Evolutionary conservation across 768 basidiomycete genomes (phyloP), one percentile per base, ranked within the genome.

Genomic region (Serpula lacrymans): DNA sequence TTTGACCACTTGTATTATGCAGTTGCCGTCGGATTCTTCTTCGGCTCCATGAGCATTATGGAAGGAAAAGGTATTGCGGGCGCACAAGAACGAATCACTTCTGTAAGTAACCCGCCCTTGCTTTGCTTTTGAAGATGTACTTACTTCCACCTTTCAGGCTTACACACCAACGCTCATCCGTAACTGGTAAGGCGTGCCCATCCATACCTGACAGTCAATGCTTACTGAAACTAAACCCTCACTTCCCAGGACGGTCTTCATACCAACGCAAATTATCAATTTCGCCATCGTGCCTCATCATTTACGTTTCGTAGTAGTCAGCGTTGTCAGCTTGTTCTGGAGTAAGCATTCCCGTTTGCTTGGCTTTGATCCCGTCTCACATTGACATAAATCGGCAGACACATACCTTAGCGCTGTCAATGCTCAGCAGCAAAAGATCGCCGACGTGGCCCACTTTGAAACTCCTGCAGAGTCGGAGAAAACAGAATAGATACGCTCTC

Each of bases 251-350:
- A 70, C 65, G 3, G 84, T 89, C 5, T 89, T 80, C 57, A 70
- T 82, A 23, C 88, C 88, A 1, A 76, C 85, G 0, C 88, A 92
- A 57, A 53, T 82, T 40, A 68, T 88, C 67, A 92, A 92, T 62
- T 92, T 91, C 52, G 66, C 78, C 7, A 16, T 91, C 23, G 75
- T 89, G 1, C 89, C 89, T 2, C 80, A 75, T 4, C 88, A 91
- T 50, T 62, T 89, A 25, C 79, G 88, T 26, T 82, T 91, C 39
- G 71, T 84, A 14, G 68, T 83, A 14, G 78, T 92, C 17, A 75
- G 87, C 51, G 74, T 84, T 9, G 85, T 90, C 37, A 83, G 82
- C 52, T 70, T 89, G 45, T 84, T 85, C 66, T 88, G 85, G 87
- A 89, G 87, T 89, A 56, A 33, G 84, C 74, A 10, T 8, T 16